Evolutionary conservation across 768 basidiomycete species (phyloP), one percentile per base, ranked within the genome.

Genomic region (Cantharellus anzutake): DNA sequence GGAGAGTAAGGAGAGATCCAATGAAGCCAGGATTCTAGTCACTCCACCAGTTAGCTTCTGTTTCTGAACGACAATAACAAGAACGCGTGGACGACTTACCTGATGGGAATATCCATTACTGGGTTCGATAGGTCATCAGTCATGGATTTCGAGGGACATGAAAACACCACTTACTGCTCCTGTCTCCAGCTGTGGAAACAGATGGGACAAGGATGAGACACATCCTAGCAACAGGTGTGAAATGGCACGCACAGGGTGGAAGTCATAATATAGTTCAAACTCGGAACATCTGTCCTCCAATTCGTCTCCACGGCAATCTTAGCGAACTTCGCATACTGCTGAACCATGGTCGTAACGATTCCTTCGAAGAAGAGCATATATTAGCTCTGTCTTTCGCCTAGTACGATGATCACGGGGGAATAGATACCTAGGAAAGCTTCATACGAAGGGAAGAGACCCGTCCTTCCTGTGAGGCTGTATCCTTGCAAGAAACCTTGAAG

Each of bases 401-500:
- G 20, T 29, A 29, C 20, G 20, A 29, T 29, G 20, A 29, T 29
- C 20, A 29, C 20, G 20, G 20, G 20, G 20, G 20, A 29, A 29
- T 29, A 29, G 20, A 29, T 55, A 51, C 88, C 88, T 51, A 92
- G 73, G 78, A 94, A 96, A 0, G 87, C 84, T 68, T 94, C 91
- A 68, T 94, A 92, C 38, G 81, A 83, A 2, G 91, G 89, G 78
- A 94, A 89, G 41, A 93, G 73, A 5, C 20, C n/a, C n/a, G 83
- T 84, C 44, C 83, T 75, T 4, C 91, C 91, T 0, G 91, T 93
- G 52, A 96, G 78, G 3, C 88, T 90, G 70, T 93, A 93, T 2
- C 91, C 90, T 70, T 96, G 87, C 7, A 93, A 73, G 83, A 90
- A 90, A 34, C 84, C 88, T 67, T 91, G 86, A 64, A 85, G 85